Evolutionary conservation across 2,329 filamentous ascomycete species (phyloP), one percentile per base, ranked within the genome.

Genomic region (Xylariales sp.): DNA sequence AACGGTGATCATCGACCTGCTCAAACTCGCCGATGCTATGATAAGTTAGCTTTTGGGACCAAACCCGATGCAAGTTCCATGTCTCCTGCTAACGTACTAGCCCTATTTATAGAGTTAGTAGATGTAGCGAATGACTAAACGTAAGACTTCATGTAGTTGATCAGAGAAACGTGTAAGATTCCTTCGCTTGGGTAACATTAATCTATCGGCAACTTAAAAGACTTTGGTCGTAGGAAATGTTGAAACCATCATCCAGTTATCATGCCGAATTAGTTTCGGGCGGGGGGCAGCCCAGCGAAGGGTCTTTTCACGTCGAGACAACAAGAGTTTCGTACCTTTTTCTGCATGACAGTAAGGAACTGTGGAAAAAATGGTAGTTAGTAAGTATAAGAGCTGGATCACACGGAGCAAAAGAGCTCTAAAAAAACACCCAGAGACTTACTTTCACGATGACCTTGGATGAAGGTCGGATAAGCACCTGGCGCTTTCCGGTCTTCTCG

Each of bases 131-230:
- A 87, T 87, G 90, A 91, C 90, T 97, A 97, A 97, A 97, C 91
- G 91, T 93, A 88, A 75, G 85, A 92, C 90, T 85, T 94, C 92
- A 96, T 85, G 83, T 81, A 75, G 68, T 83, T 84, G 82, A 85
- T 85, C 92, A 89, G 87, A 91, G 91, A 90, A 93, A 97, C 91
- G 92, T 97, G 94, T 97, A 97, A 97, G 94, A 95, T 91, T 76
- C 77, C 91, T 89, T 91, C 91, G 91, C 89, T 83, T 82, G 83
- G 78, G 75, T 49, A 74, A 78, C 77, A 81, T 92, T 85, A 83
- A 96, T 99, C 85, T 99, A 92, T 97, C 96, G 95, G 93, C 90
- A 90, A 97, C 90, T 98, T 98, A 99, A 98, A 99, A 93, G 94
- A 93, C 95, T 93, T 90, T 91, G 88, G 90, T 91, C 93, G 94